Conservation (phyloP, 2,329 filamentous ascomycete genomes). For the Clonostachys sp. region DNA sequence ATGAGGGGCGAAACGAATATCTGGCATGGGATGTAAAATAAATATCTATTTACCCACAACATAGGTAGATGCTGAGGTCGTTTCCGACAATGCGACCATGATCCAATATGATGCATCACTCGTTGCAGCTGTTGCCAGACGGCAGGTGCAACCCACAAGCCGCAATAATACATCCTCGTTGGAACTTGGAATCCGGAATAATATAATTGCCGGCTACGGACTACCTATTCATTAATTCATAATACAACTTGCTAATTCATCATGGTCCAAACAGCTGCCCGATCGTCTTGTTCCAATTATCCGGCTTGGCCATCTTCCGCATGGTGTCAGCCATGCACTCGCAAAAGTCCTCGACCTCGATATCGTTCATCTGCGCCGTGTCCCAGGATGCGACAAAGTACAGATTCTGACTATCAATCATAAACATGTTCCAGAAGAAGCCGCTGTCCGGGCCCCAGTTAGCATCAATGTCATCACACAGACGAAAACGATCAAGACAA, state of each 20-base stretch:
- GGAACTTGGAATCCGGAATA: too few species aligned
- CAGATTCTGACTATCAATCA: slow-evolving; percentile 21
- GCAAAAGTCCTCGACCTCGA: slow-evolving; percentile 21
- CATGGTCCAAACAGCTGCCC: slow-evolving; percentile 2
- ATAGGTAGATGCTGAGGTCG: too few species aligned
- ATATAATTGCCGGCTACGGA: too few species aligned
- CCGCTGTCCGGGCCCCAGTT: slow-evolving; percentile 15
- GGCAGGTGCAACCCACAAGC: too few species aligned
- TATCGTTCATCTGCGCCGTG: slow-evolving; percentile 28
- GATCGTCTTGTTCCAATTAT: slow-evolving; percentile 19
- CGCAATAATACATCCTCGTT: too few species aligned
- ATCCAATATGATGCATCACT: too few species aligned
- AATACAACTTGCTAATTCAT: slow-evolving; percentile 2
- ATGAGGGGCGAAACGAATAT: too few species aligned
- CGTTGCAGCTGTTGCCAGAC: too few species aligned
- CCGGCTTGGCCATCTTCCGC: slow-evolving; percentile 15
- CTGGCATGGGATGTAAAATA: too few species aligned
- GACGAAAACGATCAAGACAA: not conserved
- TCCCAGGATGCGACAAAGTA: slow-evolving; percentile 32
- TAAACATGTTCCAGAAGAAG: slow-evolving; percentile 31
- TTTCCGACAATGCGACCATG: too few species aligned
- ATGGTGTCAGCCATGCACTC: slow-evolving; percentile 20
- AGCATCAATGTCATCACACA: not conserved
- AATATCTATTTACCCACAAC: too few species aligned
- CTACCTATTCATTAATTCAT: too few species aligned